Evolutionary conservation across 768 basidiomycete genomes (phyloP), one percentile per base, ranked within the genome.

Genomic region (Lentinula lateritia): DNA sequence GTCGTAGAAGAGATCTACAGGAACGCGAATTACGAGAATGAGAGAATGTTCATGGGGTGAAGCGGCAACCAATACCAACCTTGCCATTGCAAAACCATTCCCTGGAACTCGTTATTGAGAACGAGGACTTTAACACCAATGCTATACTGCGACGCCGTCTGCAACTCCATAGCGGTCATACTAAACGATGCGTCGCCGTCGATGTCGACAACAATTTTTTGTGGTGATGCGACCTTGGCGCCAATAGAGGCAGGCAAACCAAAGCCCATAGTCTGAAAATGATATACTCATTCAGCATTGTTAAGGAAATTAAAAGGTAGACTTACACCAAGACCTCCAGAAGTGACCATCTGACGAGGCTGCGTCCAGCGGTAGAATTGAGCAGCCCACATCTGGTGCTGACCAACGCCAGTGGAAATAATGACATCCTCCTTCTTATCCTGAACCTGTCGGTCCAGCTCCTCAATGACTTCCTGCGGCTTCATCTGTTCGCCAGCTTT

Each of bases 311-410:
- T 43, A 48, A 66, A 57, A 53, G 41, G 50, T 46, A 63, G 2
- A 83, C 91, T 66, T 74, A 94, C 93, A 5, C 96, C 96, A 18
- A 98, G 83, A 65, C 96, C 96, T 65, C 96, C 96, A 38, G 92
- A 95, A 13, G 95, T 93, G 58, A 96, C 87, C 89, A 98, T 83
- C 50, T 92, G 82, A 45, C 88, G 82, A 0, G 97, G 97, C 53
- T 89, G 76, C 63, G 77, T 90, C 95, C 95, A 99, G 62, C 95
- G 81, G 76, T 85, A 98, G 72, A 89, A 81, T 73, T 99, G 97
- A 45, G 92, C 93, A 1, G 96, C 96, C 95, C 94, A 98, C 97
- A 98, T 98, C 76, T 99, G 96, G 76, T 98, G 97, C 73, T 99
- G 97, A 7, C 97, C 97, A 20, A 99, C 97, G 67, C 97, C 97